These are phyloP conservation scores for Vigna mungo DNA, from an alignment of 306 rosid species.

Conservation along the genomic window DNA sequence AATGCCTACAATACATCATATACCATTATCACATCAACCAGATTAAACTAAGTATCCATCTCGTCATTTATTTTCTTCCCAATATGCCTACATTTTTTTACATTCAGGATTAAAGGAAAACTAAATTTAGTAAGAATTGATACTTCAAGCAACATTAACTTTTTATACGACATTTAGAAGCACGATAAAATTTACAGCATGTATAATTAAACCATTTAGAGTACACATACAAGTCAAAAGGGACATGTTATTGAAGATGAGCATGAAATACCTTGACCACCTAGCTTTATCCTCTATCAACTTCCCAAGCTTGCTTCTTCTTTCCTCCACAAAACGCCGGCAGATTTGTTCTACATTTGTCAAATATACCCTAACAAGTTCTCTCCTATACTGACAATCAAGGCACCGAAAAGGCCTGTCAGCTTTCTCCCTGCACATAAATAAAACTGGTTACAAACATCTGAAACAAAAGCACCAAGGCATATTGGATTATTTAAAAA, in stretches of 20 bases:
- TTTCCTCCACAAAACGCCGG: slow-evolving; percentile 98
- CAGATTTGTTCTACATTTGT: slow-evolving; percentile 98
- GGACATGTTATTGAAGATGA: slow-evolving; percentile 27
- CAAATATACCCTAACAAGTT: slow-evolving; percentile 97
- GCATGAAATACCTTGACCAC: slow-evolving; percentile 86
- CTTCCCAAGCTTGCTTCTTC: slow-evolving; percentile 88
- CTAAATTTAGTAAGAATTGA: not conserved
- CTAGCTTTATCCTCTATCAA: slow-evolving; percentile 94
- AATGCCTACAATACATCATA: slow-evolving; percentile 4
- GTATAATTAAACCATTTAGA: slow-evolving; percentile 4
- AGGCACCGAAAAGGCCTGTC: slow-evolving; percentile 99
- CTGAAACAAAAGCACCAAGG: slow-evolving; percentile 21
- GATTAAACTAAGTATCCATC: slow-evolving; percentile 28
- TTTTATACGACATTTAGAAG: slow-evolving; percentile 24
- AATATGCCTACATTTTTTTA: slow-evolving; percentile 17
- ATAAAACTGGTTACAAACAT: slow-evolving; percentile 39
- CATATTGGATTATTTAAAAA: slow-evolving; percentile 20
- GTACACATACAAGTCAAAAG: not conserved
- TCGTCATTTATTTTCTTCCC: slow-evolving; percentile 27
- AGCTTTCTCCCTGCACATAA: slow-evolving; percentile 84
- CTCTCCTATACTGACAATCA: slow-evolving; percentile 98
- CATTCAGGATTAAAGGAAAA: slow-evolving; percentile 35
- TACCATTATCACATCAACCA: not conserved
- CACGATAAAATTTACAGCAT: slow-evolving; percentile 12
- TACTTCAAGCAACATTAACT: slow-evolving; percentile 17